Conservation (phyloP, 2,329 filamentous ascomycete species). For the Calonectria leucothoes region DNA sequence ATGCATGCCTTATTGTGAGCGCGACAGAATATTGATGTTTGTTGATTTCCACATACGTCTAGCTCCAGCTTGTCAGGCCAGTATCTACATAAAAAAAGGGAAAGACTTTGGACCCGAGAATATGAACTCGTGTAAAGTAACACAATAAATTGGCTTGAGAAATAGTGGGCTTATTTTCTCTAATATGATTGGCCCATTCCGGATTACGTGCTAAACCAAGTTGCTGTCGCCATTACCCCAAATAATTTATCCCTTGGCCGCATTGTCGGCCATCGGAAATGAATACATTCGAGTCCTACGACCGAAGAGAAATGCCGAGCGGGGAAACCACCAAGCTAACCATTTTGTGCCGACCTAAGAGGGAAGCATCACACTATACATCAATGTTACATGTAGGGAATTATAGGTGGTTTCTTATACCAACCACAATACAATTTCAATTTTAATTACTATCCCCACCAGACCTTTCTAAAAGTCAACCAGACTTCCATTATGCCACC, state of each 20-base stretch:
- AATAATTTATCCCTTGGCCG: background rate
- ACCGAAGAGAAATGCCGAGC: background rate
- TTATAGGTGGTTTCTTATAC: background rate
- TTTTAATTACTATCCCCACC: background rate
- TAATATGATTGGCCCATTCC: background rate
- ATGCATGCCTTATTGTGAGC: background rate
- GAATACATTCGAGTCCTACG: background rate
- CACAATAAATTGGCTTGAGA: too few relatives aligned
- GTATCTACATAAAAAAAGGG: too few relatives aligned
- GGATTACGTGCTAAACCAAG: background rate
- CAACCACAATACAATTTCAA: background rate
- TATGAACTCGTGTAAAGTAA: background rate
- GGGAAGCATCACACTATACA: background rate
- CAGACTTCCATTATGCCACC: background rate
- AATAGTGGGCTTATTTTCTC: too few relatives aligned
- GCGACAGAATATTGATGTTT: too few relatives aligned
- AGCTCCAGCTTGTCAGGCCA: too few relatives aligned
- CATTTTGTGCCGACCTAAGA: background rate
- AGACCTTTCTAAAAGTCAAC: background rate
- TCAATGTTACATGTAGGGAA: too few relatives aligned
- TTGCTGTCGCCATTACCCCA: background rate
- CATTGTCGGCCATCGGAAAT: background rate
- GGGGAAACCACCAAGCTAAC: background rate
- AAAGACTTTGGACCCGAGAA: too few relatives aligned
- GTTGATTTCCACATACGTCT: too few relatives aligned